A percentile compares a stretch with the other conserved stretches of the same genome.
These are phyloP conservation scores for Blastobotrys malaysiensis DNA, from an alignment of 1,139 yeast genomes.

Conservation along the genomic window DNA sequence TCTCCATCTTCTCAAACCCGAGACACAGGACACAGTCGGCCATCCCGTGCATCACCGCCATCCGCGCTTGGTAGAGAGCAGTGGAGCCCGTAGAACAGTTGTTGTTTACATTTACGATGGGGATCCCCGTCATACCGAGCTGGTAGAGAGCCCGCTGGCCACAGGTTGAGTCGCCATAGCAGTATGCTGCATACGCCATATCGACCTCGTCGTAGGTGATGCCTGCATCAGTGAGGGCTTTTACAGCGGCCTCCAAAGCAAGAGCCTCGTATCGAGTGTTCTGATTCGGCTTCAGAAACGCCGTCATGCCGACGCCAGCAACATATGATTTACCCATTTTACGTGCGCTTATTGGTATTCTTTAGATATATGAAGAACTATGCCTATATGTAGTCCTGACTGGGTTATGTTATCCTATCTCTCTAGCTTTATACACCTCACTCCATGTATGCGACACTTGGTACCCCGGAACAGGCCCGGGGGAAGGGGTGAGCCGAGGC, in stretches of 20 bases:
- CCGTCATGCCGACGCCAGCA: constrained; percentile 31
- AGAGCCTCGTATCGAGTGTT: constrained; percentile 27
- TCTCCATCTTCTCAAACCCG: constrained; percentile 31
- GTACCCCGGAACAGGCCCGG: background rate
- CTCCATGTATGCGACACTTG: background rate
- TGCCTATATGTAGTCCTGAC: too few relatives aligned
- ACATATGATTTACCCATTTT: constrained; percentile 18
- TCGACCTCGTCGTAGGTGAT: constrained; percentile 29
- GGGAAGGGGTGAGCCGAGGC: background rate
- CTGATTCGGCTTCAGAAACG: constrained; percentile 30
- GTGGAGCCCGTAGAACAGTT: constrained; percentile 32
- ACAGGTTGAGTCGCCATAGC: constrained; percentile 31
- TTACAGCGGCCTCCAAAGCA: constrained; percentile 29
- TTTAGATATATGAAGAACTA: too few relatives aligned
- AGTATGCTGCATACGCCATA: constrained; percentile 27
- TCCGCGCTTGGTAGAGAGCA: constrained; percentile 26
- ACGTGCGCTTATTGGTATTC: background rate
- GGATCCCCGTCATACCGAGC: constrained; percentile 31
- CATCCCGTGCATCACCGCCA: constrained; percentile 23
- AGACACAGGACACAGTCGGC: constrained; percentile 29
- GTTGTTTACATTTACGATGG: constrained; percentile 30
- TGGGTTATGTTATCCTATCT: too few relatives aligned
- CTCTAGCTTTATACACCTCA: background rate
- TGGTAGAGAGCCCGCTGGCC: constrained; percentile 31
- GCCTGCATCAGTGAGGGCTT: constrained; percentile 29